A percentile compares a stretch with the other conserved stretches of the same genome.
These are phyloP conservation scores for Alternaria rosae DNA, from an alignment of 2,329 filamentous ascomycete species.

Conservation along the genomic window DNA sequence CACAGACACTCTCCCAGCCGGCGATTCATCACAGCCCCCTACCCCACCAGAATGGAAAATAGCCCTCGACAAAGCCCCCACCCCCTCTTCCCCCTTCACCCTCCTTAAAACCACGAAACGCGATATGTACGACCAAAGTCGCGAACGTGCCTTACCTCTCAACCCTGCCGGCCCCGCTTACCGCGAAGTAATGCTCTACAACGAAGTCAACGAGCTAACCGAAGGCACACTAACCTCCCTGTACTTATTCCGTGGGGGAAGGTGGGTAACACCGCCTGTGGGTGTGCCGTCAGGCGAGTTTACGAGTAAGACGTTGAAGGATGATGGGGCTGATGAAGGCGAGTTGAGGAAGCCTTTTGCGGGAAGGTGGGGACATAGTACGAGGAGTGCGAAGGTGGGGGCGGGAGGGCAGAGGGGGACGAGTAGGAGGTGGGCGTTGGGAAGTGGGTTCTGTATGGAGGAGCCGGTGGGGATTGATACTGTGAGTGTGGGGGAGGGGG, in stretches of 20 bases:
- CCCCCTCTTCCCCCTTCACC: slow-evolving; percentile 69
- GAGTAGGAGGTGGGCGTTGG: slow-evolving; percentile 82
- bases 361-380: slow-evolving; percentile 49
- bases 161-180: slow-evolving; percentile 29
- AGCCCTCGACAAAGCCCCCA: slow-evolving; percentile 61
- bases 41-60: slow-evolving; percentile 55
- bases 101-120: slow-evolving; percentile 85
- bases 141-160: slow-evolving; percentile 65
- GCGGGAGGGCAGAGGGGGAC: slow-evolving; percentile 85
- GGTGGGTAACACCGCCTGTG: slow-evolving; percentile 80
- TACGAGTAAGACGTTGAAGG: slow-evolving; percentile 22
- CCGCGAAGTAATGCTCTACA: slow-evolving; percentile 79
- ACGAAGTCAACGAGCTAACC: slow-evolving; percentile 72
- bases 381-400: slow-evolving; percentile 56
- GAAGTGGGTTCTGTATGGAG: slow-evolving; percentile 71
- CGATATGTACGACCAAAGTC: slow-evolving; percentile 73
- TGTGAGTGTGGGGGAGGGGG: slow-evolving; percentile 74
- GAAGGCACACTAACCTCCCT: slow-evolving; percentile 85
- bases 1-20: slow-evolving; percentile 35
- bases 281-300: slow-evolving; percentile 43
- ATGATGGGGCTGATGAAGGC: slow-evolving; percentile 39
- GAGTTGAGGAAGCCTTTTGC: slow-evolving; percentile 46
- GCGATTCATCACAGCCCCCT: slow-evolving; percentile 16
- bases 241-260: slow-evolving; percentile 76
- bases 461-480: slow-evolving; percentile 66